These are phyloP conservation scores for Cornus suecica DNA, from an alignment of 148 eudicot species.

Conservation along the genomic window DNA sequence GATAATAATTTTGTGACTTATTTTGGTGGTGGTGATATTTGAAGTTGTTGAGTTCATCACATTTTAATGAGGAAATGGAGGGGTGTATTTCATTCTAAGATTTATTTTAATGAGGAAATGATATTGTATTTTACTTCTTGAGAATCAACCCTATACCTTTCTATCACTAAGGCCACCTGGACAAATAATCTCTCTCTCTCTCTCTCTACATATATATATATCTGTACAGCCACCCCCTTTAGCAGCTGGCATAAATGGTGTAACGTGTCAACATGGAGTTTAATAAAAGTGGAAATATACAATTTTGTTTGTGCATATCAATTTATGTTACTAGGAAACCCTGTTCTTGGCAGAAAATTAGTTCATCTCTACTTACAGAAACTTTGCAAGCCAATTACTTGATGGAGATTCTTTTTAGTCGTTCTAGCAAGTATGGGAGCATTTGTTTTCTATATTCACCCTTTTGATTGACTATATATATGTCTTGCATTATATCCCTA, in stretches of 20 bases:
- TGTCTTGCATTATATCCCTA: no score
- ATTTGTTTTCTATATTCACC: no score
- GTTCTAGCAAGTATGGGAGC: no score
- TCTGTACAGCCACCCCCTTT: not conserved
- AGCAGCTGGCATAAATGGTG: not conserved
- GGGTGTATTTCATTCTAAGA: no score
- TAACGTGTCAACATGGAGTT: not conserved
- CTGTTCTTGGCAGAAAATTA: not conserved
- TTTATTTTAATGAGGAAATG: no score
- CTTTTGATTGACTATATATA: no score
- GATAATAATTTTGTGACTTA: not conserved
- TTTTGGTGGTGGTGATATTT: not conserved
- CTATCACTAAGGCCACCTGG: not conserved
- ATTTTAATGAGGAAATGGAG: slow-evolving; percentile 2
- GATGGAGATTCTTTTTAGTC: no score
- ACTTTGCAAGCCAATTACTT: not conserved
- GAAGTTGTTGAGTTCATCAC: slow-evolving; percentile 2
- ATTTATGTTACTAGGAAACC: not conserved
- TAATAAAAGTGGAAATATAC: no score
- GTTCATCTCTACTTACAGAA: not conserved
- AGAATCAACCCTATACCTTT: not conserved
- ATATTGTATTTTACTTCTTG: no score
- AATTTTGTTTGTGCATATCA: no score
- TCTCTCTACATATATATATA: not conserved
- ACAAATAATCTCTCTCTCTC: not conserved